Conservation (phyloP, 1,139 yeast genomes). For the Blastobotrys arbuscula region DNA sequence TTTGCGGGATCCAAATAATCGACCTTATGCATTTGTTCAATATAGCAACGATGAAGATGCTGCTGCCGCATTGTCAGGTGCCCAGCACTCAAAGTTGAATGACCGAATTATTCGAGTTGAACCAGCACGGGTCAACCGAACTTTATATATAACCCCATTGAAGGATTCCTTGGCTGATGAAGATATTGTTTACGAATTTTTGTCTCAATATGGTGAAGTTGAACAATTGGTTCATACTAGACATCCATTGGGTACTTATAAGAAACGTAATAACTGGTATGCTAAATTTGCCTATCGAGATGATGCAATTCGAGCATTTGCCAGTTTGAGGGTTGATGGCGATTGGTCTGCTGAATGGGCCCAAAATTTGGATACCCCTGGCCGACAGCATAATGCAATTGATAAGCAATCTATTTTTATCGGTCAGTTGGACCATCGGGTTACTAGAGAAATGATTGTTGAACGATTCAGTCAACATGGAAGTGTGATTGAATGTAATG, state of each 20-base stretch:
- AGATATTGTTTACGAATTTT: constrained; percentile 36
- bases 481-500: constrained; percentile 39
- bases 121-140: constrained; percentile 84
- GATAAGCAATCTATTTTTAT: constrained; percentile 72
- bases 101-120: constrained; percentile 83
- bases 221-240: constrained; percentile 48
- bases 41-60: constrained; percentile 70
- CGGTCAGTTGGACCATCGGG: constrained; percentile 58
- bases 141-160: constrained; percentile 45
- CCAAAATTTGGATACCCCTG: constrained; percentile 48
- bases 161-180: constrained; percentile 24
- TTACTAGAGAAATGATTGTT: constrained; percentile 49
- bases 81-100: constrained; percentile 63
- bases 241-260: constrained; percentile 12
- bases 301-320: constrained; percentile 86
- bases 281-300: constrained; percentile 78
- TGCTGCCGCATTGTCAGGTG: constrained; percentile 56
- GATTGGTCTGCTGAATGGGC: constrained; percentile 73
- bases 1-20: constrained; percentile 68
- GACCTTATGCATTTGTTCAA: constrained; percentile 95
- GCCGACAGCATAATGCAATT: constrained; percentile 37
- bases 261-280: constrained; percentile 54
- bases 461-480: constrained; percentile 68
- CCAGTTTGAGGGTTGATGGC: constrained; percentile 28
- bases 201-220: constrained; percentile 62